Evolutionary conservation across 768 basidiomycete species (phyloP), one percentile per base, ranked within the genome.

Genomic region (Suillus sp.): DNA sequence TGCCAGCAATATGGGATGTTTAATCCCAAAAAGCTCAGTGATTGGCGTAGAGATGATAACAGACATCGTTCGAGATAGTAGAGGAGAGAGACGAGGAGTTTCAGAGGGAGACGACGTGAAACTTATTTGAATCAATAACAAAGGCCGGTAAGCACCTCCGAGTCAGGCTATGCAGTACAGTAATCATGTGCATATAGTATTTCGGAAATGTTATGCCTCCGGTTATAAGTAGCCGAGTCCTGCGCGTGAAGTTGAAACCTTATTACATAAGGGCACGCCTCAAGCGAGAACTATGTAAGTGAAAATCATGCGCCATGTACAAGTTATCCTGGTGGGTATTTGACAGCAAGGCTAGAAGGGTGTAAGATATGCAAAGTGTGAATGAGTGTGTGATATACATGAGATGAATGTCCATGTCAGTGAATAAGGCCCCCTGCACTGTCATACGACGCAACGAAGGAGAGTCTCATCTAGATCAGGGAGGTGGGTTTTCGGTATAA

Each of bases 1-100:
- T 67, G 94, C 94, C 27, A 96, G 86, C 60, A 96, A 74, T 67
- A 96, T 85, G 48, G 94, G 94, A 72, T 96, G 94, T 78, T 90
- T 86, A 75, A 96, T 92, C 59, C 87, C 87, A 75, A 96, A 95
- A 61, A 95, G 81, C 77, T 95, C 84, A 38, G 94, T 96, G 67
- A 96, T 83, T n/a, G 92, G 91, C 6, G 94, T 96, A 25, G 83
- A 78, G 64, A 96, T 88, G 61, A 93, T 87, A 60, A 81, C 78
- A 66, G 87, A 80, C 87, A 89, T 89, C 47, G 56, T 68, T 62
- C 43, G n/a, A 68, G 56, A 48, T 32, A 13, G 47, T 16, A 18
- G 22, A 37, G 40, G 38, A 34, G 27, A 58, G 42, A 43, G 57
- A n/a, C 6, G 30, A n/a, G 4, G 27, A 7, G 25, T 16, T 48